These are phyloP conservation scores for Cladophialophora carrionii DNA, from an alignment of 2,329 filamentous ascomycete genomes.

Conservation along the genomic window DNA sequence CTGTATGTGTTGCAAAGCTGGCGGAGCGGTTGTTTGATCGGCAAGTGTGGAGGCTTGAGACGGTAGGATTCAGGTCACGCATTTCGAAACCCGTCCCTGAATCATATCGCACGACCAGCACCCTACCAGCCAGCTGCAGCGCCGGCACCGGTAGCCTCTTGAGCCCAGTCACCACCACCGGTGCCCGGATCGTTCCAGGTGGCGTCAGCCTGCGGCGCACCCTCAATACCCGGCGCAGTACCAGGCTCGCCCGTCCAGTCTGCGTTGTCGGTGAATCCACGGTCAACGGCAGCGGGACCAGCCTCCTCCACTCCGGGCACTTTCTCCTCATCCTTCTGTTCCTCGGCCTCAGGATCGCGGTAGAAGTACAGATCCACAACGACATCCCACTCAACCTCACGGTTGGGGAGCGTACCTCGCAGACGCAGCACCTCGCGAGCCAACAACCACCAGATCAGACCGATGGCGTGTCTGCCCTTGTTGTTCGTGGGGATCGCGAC, in stretches of 20 bases:
- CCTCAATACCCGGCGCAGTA: slow-evolving; percentile 68
- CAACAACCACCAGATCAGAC: slow-evolving; percentile 99
- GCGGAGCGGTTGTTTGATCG: too few relatives aligned
- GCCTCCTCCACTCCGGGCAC: slow-evolving; percentile 81
- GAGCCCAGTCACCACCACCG: slow-evolving; percentile 53
- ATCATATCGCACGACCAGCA: slow-evolving; percentile 28
- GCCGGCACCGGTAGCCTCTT: slow-evolving; percentile 41
- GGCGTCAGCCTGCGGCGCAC: slow-evolving; percentile 60
- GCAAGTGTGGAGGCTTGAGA: not conserved
- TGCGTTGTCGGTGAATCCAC: slow-evolving; percentile 82
- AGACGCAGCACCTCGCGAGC: slow-evolving; percentile 99
- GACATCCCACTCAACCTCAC: slow-evolving; percentile 97
- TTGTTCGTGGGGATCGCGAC: slow-evolving; percentile 99
- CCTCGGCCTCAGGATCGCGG: slow-evolving; percentile 99
- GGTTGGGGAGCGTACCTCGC: slow-evolving; percentile 91
- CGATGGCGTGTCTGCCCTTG: slow-evolving; percentile 99
- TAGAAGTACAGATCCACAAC: slow-evolving; percentile 99
- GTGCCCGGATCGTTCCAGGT: slow-evolving; percentile 62
- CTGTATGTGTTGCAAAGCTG: not conserved
- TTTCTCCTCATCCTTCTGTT: slow-evolving; percentile 94
- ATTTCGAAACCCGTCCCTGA: not conserved
- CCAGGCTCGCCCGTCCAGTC: slow-evolving; percentile 70
- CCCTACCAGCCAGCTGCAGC: slow-evolving; percentile 43
- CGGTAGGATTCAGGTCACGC: not conserved
- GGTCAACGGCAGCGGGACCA: slow-evolving; percentile 75